Evolutionary conservation across 192 early-diverging fungal genomes (phyloP).

Genomic region (Coemansia furcata): DNA sequence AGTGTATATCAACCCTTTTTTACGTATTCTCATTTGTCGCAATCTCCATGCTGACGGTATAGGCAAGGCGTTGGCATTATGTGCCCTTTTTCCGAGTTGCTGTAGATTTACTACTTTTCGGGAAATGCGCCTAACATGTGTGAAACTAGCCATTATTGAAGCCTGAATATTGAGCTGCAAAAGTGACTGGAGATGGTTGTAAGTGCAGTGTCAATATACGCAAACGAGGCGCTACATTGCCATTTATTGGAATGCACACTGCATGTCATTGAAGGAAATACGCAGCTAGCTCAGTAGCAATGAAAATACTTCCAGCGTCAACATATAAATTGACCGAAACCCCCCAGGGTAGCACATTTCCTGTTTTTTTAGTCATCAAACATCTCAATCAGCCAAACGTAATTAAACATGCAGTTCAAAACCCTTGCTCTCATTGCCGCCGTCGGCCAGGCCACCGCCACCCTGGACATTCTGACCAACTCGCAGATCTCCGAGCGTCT

Average conservation of each 20-base stretch:
- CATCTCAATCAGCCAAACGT: neutral
- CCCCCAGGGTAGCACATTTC: no score
- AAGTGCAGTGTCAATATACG: constrained; percentile 1
- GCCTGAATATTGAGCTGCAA: neutral
- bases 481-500: constrained; percentile 51
- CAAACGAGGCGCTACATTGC: constrained; percentile 4
- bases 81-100: neutral
- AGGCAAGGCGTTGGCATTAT: neutral
- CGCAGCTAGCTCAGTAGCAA: neutral
- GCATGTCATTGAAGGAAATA: neutral
- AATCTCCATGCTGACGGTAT: neutral
- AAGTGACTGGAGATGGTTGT: neutral
- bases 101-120: neutral
- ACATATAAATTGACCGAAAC: neutral
- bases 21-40: neutral
- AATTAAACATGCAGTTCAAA: constrained; percentile 48
- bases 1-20: neutral
- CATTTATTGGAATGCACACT: constrained; percentile 5
- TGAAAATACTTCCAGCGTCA: neutral
- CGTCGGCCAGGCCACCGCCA: constrained; percentile 52
- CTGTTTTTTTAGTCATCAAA: neutral
- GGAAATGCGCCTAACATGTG: neutral
- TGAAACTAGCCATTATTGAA: neutral
- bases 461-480: constrained; percentile 48
- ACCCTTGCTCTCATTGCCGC: constrained; percentile 44